Conservation (phyloP, 1,139 yeast genomes). For the Yamadazyma jaroonii region DNA sequence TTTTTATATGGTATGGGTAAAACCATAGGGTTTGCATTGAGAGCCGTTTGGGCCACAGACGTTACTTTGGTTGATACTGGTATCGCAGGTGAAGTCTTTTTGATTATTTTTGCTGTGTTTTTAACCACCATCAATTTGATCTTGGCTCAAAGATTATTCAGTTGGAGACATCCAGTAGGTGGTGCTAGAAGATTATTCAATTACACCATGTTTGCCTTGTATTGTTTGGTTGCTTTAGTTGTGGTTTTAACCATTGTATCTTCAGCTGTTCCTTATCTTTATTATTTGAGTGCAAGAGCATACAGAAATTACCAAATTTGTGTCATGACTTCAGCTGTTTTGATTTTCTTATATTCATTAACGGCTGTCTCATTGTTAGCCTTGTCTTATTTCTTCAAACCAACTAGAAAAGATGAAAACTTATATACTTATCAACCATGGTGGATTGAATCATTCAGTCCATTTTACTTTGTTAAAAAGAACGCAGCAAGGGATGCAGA, state of each 20-base stretch:
- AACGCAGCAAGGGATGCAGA: constrained; percentile 41
- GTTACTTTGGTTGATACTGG: constrained; percentile 23
- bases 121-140: constrained; percentile 38
- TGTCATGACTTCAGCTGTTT: constrained; percentile 29
- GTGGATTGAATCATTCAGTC: constrained; percentile 46
- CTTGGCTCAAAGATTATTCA: constrained; percentile 42
- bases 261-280: constrained; percentile 33
- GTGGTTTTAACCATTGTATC: constrained; percentile 33
- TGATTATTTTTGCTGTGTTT: constrained; percentile 32
- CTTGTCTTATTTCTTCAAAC: constrained; percentile 41
- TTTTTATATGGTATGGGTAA: constrained; percentile 51
- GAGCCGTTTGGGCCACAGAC: constrained; percentile 33
- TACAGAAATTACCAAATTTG: constrained; percentile 26
- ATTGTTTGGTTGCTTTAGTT: constrained; percentile 28
- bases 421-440: constrained; percentile 46
- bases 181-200: constrained; percentile 39
- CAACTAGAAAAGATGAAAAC: constrained; percentile 40
- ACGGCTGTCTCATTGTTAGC: constrained; percentile 35
- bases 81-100: constrained; percentile 31
- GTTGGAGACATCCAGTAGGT: constrained; percentile 50
- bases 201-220: constrained; percentile 31
- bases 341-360: constrained; percentile 33
- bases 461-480: constrained; percentile 40
- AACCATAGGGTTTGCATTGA: constrained; percentile 57
- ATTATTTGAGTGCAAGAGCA: constrained; percentile 23